Base-by-base conservation (phyloP, 2,329 filamentous ascomycete genomes). In the Alternaria triticina region DNA sequence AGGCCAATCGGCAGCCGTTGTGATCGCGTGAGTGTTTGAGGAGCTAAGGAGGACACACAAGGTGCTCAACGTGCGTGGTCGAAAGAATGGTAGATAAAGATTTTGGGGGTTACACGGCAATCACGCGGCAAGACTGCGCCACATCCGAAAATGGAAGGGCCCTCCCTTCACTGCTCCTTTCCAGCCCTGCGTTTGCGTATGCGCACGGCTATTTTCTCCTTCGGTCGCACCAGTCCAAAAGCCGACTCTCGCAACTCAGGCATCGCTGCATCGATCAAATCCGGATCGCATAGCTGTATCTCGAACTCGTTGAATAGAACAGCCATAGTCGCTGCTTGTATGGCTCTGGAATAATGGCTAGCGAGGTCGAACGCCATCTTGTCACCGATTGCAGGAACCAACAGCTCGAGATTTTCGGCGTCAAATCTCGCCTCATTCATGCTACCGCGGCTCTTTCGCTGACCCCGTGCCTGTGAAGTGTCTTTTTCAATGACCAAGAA, bases 261-360 rank as follows among this genome's bases (percentile, higher is more conserved):
- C 46, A 75, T 46, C 9, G 51, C 52, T n/a, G 54, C 57, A 10
- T 74, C 73, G 5, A 68, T 59, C 11, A 52, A 49, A 1, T 73
- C 73, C 1, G 58, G 30, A 45, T 77, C 74, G 25, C 70, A 74
- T 5, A 76, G 43, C 25, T 75, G 64, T 8, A 76, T 47, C 23
- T 77, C 74, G 20, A 74, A 77, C 28, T 74, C 72, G 10, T 52
- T 65, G 11, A 74, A 47, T 12, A 77, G 23, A 4, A 77, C 67
- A 6, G 66, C 66, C 5, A 76, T 44, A 8, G 74, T 74, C 2
- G 69, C 70, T 22, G 66, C 59, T 36, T 74, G 68, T n/a, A 76
- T 56, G 8, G 66, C 62, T 36, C 66, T 59, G 9, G 65, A 33
- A 20, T 74, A 71, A 9, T 62, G 57, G 10, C 51, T 59, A 6